phyloP scores from a whole-genome alignment of 805 yeast genomes.

The Zygotorulaspora sp. region DNA sequence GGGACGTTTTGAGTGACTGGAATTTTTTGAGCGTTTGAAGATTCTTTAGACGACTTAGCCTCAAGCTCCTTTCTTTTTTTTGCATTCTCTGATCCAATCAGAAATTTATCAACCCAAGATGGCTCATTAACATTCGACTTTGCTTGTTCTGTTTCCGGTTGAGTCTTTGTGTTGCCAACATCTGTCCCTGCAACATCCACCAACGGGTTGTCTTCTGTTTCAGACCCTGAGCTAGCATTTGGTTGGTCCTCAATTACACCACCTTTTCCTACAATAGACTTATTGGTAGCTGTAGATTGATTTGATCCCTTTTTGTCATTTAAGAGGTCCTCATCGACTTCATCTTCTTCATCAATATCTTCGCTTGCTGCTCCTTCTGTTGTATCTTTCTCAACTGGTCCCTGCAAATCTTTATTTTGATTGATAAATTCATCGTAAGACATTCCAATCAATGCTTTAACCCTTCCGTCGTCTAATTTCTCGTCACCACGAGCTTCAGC shows the following conservation, averaged over 20 bases:
- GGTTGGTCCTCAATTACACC: constrained; percentile 3
- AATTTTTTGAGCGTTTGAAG: not conserved
- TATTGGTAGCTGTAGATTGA: constrained; percentile 17
- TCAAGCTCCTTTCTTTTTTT: constrained; percentile 7
- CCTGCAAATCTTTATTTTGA: constrained; percentile 13
- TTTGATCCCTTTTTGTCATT: constrained; percentile 12
- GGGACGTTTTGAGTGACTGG: not conserved
- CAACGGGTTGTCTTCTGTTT: not conserved
- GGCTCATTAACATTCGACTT: constrained; percentile 1
- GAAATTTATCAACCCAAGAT: constrained; percentile 11
- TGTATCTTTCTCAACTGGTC: not conserved
- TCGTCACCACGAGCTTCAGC: constrained; percentile 38
- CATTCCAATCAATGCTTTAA: constrained; percentile 32
- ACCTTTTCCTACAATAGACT: constrained; percentile 16
- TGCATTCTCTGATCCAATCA: constrained; percentile 9
- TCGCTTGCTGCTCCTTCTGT: constrained; percentile 3
- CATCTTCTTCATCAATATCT: constrained; percentile 17
- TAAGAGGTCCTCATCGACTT: constrained; percentile 8
- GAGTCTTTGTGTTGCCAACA: too few species aligned
- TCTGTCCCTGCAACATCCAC: not conserved
- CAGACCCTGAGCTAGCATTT: not conserved
- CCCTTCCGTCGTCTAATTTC: constrained; percentile 31
- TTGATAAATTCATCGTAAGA: constrained; percentile 30
- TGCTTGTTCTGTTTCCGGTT: not conserved
- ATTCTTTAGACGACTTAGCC: not conserved